phyloP scores from a whole-genome alignment of 306 rosid species.

The Abrus precatorius region DNA sequence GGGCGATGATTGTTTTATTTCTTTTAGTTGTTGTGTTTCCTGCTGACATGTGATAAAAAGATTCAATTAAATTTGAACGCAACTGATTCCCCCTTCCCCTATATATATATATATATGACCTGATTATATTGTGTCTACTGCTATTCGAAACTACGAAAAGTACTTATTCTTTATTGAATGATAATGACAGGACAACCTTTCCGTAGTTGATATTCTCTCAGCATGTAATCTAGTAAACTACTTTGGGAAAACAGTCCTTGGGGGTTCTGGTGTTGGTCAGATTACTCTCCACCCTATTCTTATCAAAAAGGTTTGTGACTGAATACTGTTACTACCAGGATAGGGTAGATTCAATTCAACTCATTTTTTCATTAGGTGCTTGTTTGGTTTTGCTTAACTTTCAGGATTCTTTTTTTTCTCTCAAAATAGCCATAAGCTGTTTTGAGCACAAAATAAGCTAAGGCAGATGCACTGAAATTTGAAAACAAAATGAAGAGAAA shows the following conservation, averaged over 20 bases:
- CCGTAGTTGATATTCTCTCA: slow-evolving; percentile 98
- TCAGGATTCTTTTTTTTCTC: not conserved
- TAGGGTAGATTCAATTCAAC: not conserved
- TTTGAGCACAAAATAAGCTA: not conserved
- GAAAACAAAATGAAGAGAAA: slow-evolving; percentile 1
- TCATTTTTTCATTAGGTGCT: not conserved
- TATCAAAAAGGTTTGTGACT: slow-evolving; percentile 80
- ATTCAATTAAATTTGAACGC: not conserved
- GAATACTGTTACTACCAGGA: slow-evolving; percentile 40
- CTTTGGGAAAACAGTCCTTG: slow-evolving; percentile 96
- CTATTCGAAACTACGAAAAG: slow-evolving; percentile 37
- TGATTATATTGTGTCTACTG: slow-evolving; percentile 32
- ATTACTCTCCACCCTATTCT: slow-evolving; percentile 89
- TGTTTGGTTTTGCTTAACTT: slow-evolving; percentile 5
- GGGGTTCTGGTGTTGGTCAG: slow-evolving; percentile 99
- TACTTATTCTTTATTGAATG: slow-evolving; percentile 48
- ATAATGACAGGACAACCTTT: slow-evolving; percentile 92
- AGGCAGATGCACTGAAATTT: slow-evolving; percentile 19
- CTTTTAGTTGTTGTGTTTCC: slow-evolving; percentile 30
- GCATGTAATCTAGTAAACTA: slow-evolving; percentile 98
- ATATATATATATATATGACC: slow-evolving; percentile 24
- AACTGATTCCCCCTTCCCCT: slow-evolving; percentile 10
- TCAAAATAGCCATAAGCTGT: not conserved
- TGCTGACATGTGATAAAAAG: not conserved
- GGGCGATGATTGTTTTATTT: slow-evolving; percentile 5